Base-by-base conservation (phyloP, 2,329 filamentous ascomycete species). In the Dendrostoma leiphaemia region DNA sequence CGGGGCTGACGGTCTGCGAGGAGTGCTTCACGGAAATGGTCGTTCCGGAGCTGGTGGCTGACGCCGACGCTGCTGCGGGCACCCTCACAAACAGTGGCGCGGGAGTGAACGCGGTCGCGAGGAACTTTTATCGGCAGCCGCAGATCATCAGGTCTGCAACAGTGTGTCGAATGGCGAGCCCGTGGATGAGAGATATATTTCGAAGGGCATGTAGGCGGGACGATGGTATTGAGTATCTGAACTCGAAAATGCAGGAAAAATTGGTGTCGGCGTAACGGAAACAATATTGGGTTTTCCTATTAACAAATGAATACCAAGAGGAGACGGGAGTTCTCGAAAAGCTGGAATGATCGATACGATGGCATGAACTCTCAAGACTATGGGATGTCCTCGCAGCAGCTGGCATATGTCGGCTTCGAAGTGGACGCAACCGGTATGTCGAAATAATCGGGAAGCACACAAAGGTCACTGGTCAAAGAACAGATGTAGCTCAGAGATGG, bases 1-100 rank as follows among this genome's bases (percentile, higher is more conserved):
- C 88, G 0, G 82, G 91, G 45, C 84, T 96, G 63, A 91, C 88
- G 1, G 86, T 96, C 4, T 97, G 92, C 69, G 84, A 89, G 60
- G 90, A 93, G 69, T 97, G 92, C 69, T 96, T 89, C 67, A 82
- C 90, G 15, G 85, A 90, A 21, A 81, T 90, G 1, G 83, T 96
- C n/a, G 83, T 81, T 69, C 91, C 91, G 1, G 75, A 84, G 48
- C 71, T 86, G 2, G 74, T 78, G 28, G 74, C 78, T 3, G 71
- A 78, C 35, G 62, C 46, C 15, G 68, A 71, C 49, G 71, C 72
- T 37, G 72, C 80, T 1, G 31, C 34, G 15, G 38, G 37, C 12
- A 21, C 40, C 3, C 26, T 8, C 19, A n/a, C 31, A 4, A 34
- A 51, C 15, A n/a, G 29, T 6, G 31, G 45, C 9, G 28, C 35